Evolutionary conservation across 2,329 filamentous ascomycete species (phyloP), one percentile per base, ranked within the genome.

Genomic region (Botrytis aclada): DNA sequence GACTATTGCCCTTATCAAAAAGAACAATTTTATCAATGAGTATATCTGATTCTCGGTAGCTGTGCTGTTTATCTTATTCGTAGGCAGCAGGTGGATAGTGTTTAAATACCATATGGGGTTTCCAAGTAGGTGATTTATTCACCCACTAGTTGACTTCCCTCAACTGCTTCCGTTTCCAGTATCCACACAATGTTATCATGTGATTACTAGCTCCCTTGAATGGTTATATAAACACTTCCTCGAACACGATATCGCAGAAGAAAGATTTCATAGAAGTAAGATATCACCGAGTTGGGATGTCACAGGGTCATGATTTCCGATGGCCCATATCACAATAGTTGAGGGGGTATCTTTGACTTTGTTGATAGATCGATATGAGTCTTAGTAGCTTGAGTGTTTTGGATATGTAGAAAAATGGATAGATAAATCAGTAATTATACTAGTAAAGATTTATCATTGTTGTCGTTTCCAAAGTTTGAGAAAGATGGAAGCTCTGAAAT

Each of bases 261-360:
- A n/a, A n/a, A n/a, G n/a, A n/a, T n/a, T n/a, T n/a, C n/a, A n/a
- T n/a, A n/a, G n/a, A n/a, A n/a, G n/a, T n/a, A n/a, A n/a, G n/a
- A n/a, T n/a, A n/a, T n/a, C n/a, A n/a, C n/a, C n/a, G n/a, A n/a
- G n/a, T n/a, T n/a, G n/a, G n/a, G 51, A 29, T 54, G 18, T 16
- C 6, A 29, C 3, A 54, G 6, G 29, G 6, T 16, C n/a, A 16
- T 18, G 2, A 29, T 3, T 54, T 18, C 6, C 25, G 0, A 54
- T 18, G n/a, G 1, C 6, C 14, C 4, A 8, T 29, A 2, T 0
- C n/a, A 3, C 5, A 54, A 4, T 54, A n/a, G 51, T 1, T 4
- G 1, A n/a, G 4, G 14, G n/a, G n/a, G 14, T 18, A 12, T 12
- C 51, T 16, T 29, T 54, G 14, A 3, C 25, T 14, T n/a, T 54